Evolutionary conservation across 2,329 filamentous ascomycete genomes (phyloP).

Genomic region (Proliferodiscus dingleyae): DNA sequence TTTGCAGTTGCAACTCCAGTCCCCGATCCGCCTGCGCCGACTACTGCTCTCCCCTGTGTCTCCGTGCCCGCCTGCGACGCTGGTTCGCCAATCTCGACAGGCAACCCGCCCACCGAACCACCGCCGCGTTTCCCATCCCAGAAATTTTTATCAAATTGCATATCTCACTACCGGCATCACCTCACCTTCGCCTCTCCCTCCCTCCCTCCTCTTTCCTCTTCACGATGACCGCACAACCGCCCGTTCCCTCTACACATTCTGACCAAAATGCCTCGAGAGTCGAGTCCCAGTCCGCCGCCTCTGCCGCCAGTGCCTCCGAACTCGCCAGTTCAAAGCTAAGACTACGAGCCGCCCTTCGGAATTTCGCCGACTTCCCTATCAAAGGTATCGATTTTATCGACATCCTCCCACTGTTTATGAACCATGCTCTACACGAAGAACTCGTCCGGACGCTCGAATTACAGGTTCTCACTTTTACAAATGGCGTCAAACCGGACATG

Average conservation of each 20-base stretch:
- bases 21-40: constrained; percentile 1
- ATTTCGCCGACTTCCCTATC: constrained; percentile 88
- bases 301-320: constrained; percentile 31
- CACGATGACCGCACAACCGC: constrained; percentile 28
- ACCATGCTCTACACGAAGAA: constrained; percentile 65
- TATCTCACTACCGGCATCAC: constrained; percentile 21
- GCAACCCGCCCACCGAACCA: constrained; percentile 9
- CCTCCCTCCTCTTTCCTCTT: constrained; percentile 25
- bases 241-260: constrained; percentile 11
- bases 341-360: constrained; percentile 69
- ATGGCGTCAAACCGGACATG: constrained; percentile 68
- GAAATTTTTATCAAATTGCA: constrained; percentile 21
- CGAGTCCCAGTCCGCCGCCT: constrained; percentile 28
- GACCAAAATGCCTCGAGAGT: constrained; percentile 31
- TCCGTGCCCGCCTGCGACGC: neutral
- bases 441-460: constrained; percentile 83
- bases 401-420: constrained; percentile 92
- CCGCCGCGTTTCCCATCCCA: constrained; percentile 15
- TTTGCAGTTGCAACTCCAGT: constrained; percentile 5
- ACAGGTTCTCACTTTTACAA: constrained; percentile 63
- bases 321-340: constrained; percentile 54
- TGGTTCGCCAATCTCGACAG: constrained; percentile 8
- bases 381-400: constrained; percentile 95
- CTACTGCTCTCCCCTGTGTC: neutral
- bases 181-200: constrained; percentile 11